A percentile compares a stretch with the other conserved stretches of the same genome.
Conservation (phyloP, 345 rosid genomes). For the Syzygium jambos region DNA sequence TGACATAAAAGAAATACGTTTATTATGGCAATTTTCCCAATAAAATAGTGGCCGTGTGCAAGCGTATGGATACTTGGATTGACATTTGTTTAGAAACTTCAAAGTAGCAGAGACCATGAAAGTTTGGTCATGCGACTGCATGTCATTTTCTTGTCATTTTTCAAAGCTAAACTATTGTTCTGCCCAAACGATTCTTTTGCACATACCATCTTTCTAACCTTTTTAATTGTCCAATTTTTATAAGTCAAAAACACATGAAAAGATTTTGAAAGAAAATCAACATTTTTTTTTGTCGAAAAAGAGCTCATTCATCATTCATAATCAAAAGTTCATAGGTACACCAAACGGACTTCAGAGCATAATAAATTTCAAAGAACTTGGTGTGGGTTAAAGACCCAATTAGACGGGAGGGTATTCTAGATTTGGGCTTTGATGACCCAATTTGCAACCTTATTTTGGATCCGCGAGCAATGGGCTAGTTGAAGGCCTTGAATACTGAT, state of each 20-base stretch:
- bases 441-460: too few relatives aligned
- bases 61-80: not conserved
- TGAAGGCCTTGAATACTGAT: not conserved
- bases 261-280: not conserved
- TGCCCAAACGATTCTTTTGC: not conserved
- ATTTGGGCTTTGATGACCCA: too few relatives aligned
- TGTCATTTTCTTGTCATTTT: not conserved
- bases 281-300: too few relatives aligned
- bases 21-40: not conserved
- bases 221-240: too few relatives aligned
- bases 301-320: not conserved
- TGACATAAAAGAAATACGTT: too few relatives aligned
- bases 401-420: too few relatives aligned
- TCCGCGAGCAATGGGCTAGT: rapidly evolving
- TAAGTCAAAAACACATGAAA: not conserved
- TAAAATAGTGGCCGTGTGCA: not conserved
- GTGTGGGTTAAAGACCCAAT: not conserved
- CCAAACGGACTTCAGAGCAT: too few relatives aligned
- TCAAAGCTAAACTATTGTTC: not conserved
- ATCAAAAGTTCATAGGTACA: too few relatives aligned
- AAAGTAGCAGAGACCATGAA: rapidly evolving
- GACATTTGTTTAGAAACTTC: not conserved
- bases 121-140: not conserved
- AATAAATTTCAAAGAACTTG: not conserved
- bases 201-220: not conserved